Evolutionary conservation across 2,329 filamentous ascomycete species (phyloP).

Genomic region (Colletotrichum sp.): DNA sequence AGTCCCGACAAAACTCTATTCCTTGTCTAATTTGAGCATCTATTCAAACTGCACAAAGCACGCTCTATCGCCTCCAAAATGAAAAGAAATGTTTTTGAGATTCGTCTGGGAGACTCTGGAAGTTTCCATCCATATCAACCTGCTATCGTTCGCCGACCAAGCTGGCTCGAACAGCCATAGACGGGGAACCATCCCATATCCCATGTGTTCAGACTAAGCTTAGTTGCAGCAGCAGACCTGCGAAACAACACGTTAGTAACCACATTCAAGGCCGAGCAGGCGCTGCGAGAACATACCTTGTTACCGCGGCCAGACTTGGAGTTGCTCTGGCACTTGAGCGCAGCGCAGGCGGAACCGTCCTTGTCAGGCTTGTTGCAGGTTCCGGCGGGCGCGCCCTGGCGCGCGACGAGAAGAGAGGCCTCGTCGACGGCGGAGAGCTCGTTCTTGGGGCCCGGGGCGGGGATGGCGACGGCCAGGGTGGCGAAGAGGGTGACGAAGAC

Average conservation of each 20-base stretch:
- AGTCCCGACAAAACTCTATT: neutral
- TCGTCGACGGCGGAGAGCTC: neutral
- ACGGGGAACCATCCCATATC: accelerated
- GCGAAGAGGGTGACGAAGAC: conserved; percentile 5
- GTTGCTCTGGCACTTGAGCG: neutral
- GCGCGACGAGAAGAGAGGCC: neutral
- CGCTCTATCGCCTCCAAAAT: neutral
- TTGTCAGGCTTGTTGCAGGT: neutral
- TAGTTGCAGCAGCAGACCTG: conserved; percentile 14
- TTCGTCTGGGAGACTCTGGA: neutral
- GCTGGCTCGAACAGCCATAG: neutral
- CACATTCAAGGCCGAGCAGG: no score
- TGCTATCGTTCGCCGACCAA: no score
- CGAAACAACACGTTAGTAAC: neutral
- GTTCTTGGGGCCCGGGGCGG: neutral
- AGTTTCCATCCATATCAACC: neutral
- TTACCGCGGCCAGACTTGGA: neutral
- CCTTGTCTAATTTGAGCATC: neutral
- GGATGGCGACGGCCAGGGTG: neutral
- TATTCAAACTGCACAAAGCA: neutral
- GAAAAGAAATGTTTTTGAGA: neutral
- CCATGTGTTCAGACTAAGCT: neutral
- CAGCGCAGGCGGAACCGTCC: neutral
- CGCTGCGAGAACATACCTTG: neutral
- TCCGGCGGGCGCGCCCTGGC: neutral